Evolutionary conservation across 495 filamentous ascomycete genomes (phyloP), one percentile per base, ranked within the genome.

Genomic region (Bathelium albidoporum): DNA sequence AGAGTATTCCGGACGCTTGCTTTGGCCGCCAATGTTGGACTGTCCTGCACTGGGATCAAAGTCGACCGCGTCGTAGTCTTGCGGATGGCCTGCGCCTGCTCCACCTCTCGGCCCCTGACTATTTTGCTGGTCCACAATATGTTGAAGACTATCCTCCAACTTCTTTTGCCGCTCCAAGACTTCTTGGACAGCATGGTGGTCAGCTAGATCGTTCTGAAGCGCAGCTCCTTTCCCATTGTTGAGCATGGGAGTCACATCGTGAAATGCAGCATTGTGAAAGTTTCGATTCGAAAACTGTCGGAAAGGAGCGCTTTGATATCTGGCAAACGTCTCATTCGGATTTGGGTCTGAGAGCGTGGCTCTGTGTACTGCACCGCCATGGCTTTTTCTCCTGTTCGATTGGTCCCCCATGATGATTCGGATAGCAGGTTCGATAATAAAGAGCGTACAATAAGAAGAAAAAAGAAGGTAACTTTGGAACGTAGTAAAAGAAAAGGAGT

Each of bases 261-360:
- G 49, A 29, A 55, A 55, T 26, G 49, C 49, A 28, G 49, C 49
- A 55, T 55, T 55, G 49, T 55, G 49, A 29, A 55, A 55, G 24
- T 55, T 55, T 2, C 49, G 49, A 10, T 26, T 3, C 5, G 49
- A 55, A 29, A 55, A 55, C 16, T 55, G 49, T 2, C 49, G 49
- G 24, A 55, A 55, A 0, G 49, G 49, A 28, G 49, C 49, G 29
- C 49, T 55, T 29, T 55, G 49, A 20, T 55, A 55, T 16, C 49
- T 12, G 26, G 49, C 49, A 55, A 55, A 55, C 0, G 49, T 55
- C 49, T 55, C 49, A 55, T 55, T 55, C 2, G 49, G 49, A 29
- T 55, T 55, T 29, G 49, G 49, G 24, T 55, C 49, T 28, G 49
- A 55, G 49, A 55, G 49, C 12, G 49, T 55, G 5, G 49, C 49